Percentiles rank a stretch among this genome's conserved stretches.
Evolutionary conservation across 495 filamentous ascomycete genomes (phyloP).

Genomic region (Aspergillus mulundensis): DNA sequence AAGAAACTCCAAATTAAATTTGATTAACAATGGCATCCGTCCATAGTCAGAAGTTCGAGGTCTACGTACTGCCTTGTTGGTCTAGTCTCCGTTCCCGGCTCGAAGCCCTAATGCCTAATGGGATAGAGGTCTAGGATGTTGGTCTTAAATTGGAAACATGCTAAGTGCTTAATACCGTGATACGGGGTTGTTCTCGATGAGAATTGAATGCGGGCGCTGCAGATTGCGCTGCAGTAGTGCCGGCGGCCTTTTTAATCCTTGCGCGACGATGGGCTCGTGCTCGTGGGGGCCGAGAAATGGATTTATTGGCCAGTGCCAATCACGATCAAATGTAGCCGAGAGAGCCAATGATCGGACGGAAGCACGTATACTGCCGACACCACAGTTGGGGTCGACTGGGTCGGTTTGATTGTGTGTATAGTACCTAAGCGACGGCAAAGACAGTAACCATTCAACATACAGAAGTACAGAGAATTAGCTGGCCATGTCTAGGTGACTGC

Average conservation of each 20-base stretch:
- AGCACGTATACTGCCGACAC: too few relatives aligned
- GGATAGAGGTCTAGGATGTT: neutral
- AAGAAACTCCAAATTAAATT: neutral
- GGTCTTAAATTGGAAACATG: neutral
- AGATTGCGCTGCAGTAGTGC: neutral
- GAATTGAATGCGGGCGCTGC: neutral
- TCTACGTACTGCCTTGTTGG: neutral
- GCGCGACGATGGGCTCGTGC: neutral
- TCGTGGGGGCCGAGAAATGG: neutral
- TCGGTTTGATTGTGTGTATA: too few relatives aligned
- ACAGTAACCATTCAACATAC: neutral
- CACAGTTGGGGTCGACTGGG: too few relatives aligned
- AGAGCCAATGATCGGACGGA: too few relatives aligned
- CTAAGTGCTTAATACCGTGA: neutral
- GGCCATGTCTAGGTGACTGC: neutral
- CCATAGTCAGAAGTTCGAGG: too few relatives aligned
- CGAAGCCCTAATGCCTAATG: neutral
- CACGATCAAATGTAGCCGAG: neutral
- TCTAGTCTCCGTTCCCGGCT: neutral
- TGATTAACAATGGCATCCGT: too few relatives aligned
- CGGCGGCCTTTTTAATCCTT: neutral
- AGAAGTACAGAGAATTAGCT: neutral
- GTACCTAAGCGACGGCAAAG: too few relatives aligned
- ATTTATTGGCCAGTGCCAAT: neutral
- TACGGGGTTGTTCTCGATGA: neutral